Conservation (phyloP, 164 flowering plant genomes). For the Stephania yunnanensis region DNA sequence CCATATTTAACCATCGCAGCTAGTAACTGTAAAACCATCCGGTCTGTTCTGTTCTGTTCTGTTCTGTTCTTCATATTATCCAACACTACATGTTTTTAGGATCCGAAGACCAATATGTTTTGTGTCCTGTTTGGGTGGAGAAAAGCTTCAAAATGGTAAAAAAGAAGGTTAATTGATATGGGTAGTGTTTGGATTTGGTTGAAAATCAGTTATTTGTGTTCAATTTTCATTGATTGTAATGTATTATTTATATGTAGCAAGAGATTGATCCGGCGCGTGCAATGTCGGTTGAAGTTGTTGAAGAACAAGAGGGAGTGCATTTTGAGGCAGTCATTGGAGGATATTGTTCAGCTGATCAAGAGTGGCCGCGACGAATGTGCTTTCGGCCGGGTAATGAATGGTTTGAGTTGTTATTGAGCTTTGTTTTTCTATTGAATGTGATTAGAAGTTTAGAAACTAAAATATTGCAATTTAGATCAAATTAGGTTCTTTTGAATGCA, state of each 20-base stretch:
- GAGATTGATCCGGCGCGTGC: constrained; percentile 51
- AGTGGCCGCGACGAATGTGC: constrained; percentile 47
- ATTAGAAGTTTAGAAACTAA: background rate
- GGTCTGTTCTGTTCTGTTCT: background rate
- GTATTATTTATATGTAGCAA: constrained; percentile 35
- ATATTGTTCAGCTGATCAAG: constrained; percentile 56
- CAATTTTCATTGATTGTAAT: background rate
- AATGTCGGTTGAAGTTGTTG: constrained; percentile 61
- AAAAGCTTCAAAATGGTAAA: constrained; percentile 77
- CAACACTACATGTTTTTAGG: background rate
- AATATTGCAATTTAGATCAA: background rate
- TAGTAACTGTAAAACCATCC: constrained; percentile 1
- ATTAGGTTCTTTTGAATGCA: background rate
- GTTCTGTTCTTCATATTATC: background rate
- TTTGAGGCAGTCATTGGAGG: constrained; percentile 41
- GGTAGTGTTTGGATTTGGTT: background rate
- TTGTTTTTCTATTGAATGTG: background rate
- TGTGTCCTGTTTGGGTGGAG: constrained; percentile 58
- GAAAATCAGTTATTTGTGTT: too few species aligned
- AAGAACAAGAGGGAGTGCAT: constrained; percentile 60
- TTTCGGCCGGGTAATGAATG: constrained; percentile 39
- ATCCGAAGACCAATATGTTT: background rate
- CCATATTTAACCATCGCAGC: background rate
- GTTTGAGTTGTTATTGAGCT: background rate
- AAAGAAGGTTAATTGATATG: too few species aligned